Evolutionary conservation across 768 basidiomycete genomes (phyloP).

Genomic region (Lactarius evosmus): DNA sequence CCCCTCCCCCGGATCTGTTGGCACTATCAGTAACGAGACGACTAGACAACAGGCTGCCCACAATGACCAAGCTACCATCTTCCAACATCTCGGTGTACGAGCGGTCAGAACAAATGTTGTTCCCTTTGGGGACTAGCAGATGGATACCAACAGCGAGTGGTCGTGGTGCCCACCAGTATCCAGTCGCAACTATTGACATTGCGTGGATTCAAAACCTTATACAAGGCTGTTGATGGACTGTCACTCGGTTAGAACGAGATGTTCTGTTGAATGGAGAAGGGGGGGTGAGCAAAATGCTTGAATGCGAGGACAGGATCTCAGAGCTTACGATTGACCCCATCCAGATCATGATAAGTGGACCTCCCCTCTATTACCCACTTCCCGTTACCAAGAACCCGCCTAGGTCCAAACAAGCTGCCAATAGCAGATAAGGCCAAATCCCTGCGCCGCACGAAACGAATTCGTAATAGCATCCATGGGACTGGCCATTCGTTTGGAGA

Average conservation of each 20-base stretch:
- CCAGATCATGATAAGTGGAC: slow-evolving; percentile 53
- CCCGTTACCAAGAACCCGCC: slow-evolving; percentile 62
- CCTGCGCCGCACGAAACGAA: slow-evolving; percentile 73
- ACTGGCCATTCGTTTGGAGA: slow-evolving; percentile 53
- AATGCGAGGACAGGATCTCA: slow-evolving; percentile 5
- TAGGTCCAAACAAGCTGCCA: slow-evolving; percentile 33
- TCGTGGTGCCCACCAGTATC: slow-evolving; percentile 44
- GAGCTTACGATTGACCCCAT: slow-evolving; percentile 52
- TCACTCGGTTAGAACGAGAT: not conserved
- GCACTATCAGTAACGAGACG: slow-evolving; percentile 11
- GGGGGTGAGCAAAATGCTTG: not conserved
- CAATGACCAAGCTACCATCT: slow-evolving; percentile 64
- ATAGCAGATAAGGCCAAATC: not conserved
- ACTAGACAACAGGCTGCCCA: slow-evolving; percentile 34
- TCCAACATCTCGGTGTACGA: slow-evolving; percentile 53
- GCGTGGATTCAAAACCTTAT: slow-evolving; percentile 63
- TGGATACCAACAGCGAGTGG: slow-evolving; percentile 73
- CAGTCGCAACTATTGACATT: slow-evolving; percentile 63
- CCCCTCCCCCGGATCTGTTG: slow-evolving; percentile 55
- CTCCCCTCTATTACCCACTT: slow-evolving; percentile 69
- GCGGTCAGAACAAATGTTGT: slow-evolving; percentile 4
- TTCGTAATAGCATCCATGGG: slow-evolving; percentile 78
- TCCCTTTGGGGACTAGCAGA: slow-evolving; percentile 46
- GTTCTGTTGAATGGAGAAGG: slow-evolving; percentile 37
- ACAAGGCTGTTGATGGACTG: not conserved